Conservation (phyloP, 192 early-diverging fungal species). For the Podochytrium sp. region DNA sequence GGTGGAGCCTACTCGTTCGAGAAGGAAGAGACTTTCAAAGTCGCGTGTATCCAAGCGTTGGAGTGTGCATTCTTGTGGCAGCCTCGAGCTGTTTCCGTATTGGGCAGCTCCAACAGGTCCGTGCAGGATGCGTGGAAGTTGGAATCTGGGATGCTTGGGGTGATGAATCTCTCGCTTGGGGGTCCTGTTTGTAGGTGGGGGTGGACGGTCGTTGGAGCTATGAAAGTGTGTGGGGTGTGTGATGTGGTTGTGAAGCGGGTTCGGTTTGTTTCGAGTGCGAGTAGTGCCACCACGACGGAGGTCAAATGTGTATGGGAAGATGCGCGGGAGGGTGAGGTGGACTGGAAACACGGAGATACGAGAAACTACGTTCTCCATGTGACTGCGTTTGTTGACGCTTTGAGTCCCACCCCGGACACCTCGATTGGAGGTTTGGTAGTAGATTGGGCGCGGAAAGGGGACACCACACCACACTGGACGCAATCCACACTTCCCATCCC, state of each 20-base stretch:
- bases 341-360: background rate
- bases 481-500: no score
- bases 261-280: background rate
- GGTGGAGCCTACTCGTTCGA: background rate
- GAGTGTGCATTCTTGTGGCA: constrained; percentile 9
- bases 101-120: background rate
- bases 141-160: background rate
- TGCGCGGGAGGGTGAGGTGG: background rate
- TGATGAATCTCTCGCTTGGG: background rate
- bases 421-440: background rate
- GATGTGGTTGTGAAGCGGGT: constrained; percentile 10
- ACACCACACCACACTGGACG: no score
- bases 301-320: no score
- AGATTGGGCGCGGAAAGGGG: constrained; percentile 9
- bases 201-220: constrained; percentile 11
- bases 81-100: background rate
- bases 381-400: background rate
- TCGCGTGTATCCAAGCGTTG: constrained; percentile 12
- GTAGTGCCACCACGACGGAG: no score
- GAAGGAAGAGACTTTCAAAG: constrained; percentile 1
- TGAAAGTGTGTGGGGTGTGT: background rate
- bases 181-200: background rate
- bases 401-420: background rate
- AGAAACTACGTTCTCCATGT: constrained; percentile 21
- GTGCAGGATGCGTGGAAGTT: background rate